Conservation (phyloP, 139 green algal species). For the Gonium pectorale region DNA sequence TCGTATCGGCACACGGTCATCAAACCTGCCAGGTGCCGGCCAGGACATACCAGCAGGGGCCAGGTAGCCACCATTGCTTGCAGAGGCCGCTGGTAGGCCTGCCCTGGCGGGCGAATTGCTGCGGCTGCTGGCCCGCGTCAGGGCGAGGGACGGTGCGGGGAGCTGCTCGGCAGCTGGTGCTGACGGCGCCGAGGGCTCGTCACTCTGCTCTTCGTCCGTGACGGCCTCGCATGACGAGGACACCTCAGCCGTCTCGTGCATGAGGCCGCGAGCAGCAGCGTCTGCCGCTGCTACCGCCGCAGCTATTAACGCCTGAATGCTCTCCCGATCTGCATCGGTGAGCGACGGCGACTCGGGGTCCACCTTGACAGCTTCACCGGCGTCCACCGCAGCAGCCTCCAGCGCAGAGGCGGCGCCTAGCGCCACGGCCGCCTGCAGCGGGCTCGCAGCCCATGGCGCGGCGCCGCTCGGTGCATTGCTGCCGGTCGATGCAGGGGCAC, state of each 20-base stretch:
- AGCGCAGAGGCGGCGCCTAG: neutral
- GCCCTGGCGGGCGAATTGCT: neutral
- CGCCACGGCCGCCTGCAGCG: neutral
- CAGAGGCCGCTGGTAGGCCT: no score
- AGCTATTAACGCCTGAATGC: constrained; percentile 5
- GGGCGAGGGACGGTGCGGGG: neutral
- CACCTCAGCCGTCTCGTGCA: neutral
- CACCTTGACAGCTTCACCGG: neutral
- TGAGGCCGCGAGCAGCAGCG: neutral
- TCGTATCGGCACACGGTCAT: no score
- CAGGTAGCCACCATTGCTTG: no score
- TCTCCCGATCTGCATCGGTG: neutral
- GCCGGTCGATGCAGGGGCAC: neutral
- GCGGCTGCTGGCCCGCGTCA: neutral
- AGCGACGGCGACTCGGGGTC: neutral
- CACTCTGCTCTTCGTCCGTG: neutral
- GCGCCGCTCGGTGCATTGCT: no score
- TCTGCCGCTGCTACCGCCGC: constrained; percentile 14
- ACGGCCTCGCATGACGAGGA: neutral
- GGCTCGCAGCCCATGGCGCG: neutral
- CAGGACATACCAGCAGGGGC: no score
- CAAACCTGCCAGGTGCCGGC: no score
- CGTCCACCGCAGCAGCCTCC: neutral
- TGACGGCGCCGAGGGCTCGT: no score
- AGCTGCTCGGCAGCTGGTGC: neutral